Evolutionary conservation across 192 early-diverging fungal species (phyloP).

Genomic region (Backusella liffmaniae): DNA sequence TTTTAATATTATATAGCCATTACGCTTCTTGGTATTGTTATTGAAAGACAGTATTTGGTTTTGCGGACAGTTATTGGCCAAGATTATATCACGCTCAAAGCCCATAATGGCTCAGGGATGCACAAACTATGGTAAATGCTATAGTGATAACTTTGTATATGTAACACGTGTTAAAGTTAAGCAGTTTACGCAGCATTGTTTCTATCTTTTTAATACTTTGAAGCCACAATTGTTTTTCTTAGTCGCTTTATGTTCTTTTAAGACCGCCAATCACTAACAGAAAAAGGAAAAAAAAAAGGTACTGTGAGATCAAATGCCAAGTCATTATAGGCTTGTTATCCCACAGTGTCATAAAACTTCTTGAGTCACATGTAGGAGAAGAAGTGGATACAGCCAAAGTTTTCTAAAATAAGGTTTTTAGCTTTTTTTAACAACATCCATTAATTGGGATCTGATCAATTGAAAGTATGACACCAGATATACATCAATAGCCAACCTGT

Average conservation of each 20-base stretch:
- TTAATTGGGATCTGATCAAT: background rate
- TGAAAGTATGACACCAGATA: background rate
- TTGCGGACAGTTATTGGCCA: background rate
- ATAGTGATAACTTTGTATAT: background rate
- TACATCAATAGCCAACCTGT: background rate
- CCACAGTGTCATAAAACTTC: background rate
- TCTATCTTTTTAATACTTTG: background rate
- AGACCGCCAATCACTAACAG: background rate
- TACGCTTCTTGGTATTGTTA: background rate
- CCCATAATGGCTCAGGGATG: background rate
- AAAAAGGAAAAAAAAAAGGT: background rate
- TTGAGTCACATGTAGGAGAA: background rate
- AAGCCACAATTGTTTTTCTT: background rate
- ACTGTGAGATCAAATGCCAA: background rate
- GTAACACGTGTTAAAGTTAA: background rate
- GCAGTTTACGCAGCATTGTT: background rate
- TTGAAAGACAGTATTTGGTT: background rate
- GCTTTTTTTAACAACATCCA: constrained; percentile 1
- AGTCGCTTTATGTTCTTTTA: background rate
- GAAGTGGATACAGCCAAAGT: background rate
- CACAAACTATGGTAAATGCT: background rate
- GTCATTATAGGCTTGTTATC: background rate
- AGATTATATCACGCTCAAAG: background rate
- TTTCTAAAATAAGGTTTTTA: constrained; percentile 1
- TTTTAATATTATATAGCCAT: background rate